These are phyloP conservation scores for Lepidium aucheri DNA, from an alignment of 345 rosid species.

Conservation along the genomic window DNA sequence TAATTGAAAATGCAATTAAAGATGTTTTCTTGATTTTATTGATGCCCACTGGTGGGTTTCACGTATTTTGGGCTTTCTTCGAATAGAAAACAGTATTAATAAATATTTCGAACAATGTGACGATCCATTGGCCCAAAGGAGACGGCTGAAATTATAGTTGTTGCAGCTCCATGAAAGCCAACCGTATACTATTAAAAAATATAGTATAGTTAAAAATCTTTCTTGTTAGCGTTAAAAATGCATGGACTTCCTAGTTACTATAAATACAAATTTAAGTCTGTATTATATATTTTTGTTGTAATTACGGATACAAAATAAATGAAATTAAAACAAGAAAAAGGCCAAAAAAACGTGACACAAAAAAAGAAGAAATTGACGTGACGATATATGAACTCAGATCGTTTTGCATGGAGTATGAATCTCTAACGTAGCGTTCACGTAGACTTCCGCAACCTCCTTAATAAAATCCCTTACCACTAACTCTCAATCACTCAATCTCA, in stretches of 20 bases:
- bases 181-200: too few relatives aligned
- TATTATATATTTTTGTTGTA: background rate
- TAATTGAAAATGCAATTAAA: too few relatives aligned
- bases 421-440: slow-evolving; percentile 16
- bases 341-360: slow-evolving; percentile 3
- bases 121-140: background rate
- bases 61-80: too few relatives aligned
- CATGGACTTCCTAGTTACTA: too few relatives aligned
- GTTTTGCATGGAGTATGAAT: slow-evolving; percentile 16
- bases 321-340: background rate
- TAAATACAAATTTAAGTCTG: too few relatives aligned
- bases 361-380: background rate
- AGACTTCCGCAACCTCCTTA: background rate
- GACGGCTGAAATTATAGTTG: background rate
- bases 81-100: too few relatives aligned
- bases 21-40: too few relatives aligned
- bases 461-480: slow-evolving; percentile 5
- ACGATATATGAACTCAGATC: slow-evolving; percentile 2
- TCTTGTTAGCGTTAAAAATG: too few relatives aligned
- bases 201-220: too few relatives aligned
- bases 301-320: background rate
- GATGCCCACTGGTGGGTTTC: too few relatives aligned
- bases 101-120: too few relatives aligned
- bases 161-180: background rate
- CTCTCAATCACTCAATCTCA: background rate